Percentiles rank a stretch among this genome's conserved stretches.
Evolutionary conservation across 768 basidiomycete genomes (phyloP).

Genomic region (Macrolepiota fuliginosa): DNA sequence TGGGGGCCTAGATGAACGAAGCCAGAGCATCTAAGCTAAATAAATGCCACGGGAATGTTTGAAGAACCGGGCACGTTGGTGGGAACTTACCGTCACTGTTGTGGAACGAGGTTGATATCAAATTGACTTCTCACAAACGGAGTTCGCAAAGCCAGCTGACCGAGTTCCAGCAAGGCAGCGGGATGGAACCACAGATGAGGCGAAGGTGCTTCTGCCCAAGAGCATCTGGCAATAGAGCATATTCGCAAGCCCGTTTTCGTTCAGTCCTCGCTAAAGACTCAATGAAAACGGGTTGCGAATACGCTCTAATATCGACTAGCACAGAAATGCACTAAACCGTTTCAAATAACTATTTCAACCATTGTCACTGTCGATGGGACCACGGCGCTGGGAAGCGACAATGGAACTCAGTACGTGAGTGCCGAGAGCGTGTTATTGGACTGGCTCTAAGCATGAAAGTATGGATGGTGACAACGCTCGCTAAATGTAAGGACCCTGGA

Average conservation of each 20-base stretch:
- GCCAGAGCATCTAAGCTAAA: background rate
- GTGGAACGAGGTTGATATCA: background rate
- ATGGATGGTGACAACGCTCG: too few species aligned
- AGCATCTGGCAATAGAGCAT: too few species aligned
- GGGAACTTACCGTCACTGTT: background rate
- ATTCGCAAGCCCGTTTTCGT: too few species aligned
- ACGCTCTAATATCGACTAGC: too few species aligned
- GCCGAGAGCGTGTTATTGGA: background rate
- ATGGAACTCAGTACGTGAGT: background rate
- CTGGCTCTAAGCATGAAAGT: too few species aligned
- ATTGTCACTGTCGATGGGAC: too few species aligned
- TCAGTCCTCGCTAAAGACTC: background rate
- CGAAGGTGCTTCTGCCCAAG: background rate
- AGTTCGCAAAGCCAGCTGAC: background rate
- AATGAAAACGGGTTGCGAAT: background rate
- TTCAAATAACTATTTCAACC: too few species aligned
- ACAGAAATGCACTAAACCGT: too few species aligned
- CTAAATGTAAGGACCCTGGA: too few species aligned
- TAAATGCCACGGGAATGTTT: too few species aligned
- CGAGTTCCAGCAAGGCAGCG: background rate
- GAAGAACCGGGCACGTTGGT: background rate
- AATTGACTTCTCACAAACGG: background rate
- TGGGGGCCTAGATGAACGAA: background rate
- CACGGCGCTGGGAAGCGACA: too few species aligned
- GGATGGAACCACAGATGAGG: background rate